Base-by-base conservation (phyloP, 768 basidiomycete species). In the Chalciporus piperatus region DNA sequence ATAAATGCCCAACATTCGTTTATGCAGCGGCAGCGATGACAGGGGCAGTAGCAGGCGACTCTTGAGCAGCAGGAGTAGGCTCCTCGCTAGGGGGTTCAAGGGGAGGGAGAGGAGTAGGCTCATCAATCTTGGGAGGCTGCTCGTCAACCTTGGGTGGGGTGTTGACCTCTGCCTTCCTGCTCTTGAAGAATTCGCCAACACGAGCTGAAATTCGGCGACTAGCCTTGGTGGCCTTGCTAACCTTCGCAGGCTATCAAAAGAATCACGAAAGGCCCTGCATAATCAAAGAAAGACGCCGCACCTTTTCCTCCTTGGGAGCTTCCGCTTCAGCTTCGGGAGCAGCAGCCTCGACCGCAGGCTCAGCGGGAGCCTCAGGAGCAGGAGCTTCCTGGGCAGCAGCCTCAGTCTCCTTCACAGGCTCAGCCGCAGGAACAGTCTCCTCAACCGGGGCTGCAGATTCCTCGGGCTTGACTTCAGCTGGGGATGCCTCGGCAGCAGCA, bases 41-140 rank as follows among this genome's bases (percentile, higher is more conserved):
- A 45, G 87, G 81, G 33, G 83, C 68, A 41, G 79, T 77, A 42
- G 78, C 76, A 33, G 84, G 76, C 28, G 63, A 61, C 46, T 67
- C 71, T 10, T 45, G 25, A 6, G 63, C 65, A 51, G 59, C 59
- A 8, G 72, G 68, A 37, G 67, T 64, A 22, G 69, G 62, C 17
- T 66, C 52, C 61, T 75, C 79, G 27, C 56, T 55, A 6, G 63
- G 65, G 13, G 68, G 63, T 60, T 75, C 90, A 58, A 95, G 76
- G 52, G 92, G 92, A 48, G 89, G 90, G 56, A 93, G 82, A 11
- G 87, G 87, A 27, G 79, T 62, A 44, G 89, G 89, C 73, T 89
- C 84, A 45, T 92, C 92, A 59, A 94, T 88, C 77, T 85, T 84
- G 58, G 92, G 92, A 35, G 92, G 90, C 68, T 90, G 78, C 76